phyloP scores from a whole-genome alignment of 2,329 filamentous ascomycete species.

The Ceratocystis diversiconidia region DNA sequence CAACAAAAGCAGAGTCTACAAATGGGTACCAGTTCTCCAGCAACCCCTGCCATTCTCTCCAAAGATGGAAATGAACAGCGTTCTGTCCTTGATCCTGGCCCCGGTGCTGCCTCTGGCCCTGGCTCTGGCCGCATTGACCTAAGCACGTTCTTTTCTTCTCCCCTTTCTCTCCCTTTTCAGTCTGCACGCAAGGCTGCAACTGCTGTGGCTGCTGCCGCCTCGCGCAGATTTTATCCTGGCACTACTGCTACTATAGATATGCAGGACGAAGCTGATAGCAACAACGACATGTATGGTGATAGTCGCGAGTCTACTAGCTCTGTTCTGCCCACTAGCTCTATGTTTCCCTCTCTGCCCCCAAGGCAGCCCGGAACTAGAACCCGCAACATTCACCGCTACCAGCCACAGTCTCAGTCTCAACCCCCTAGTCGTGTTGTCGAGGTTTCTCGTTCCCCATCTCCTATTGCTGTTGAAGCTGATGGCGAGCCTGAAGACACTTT shows the following conservation, averaged over 20 bases:
- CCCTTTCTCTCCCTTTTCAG: conserved; percentile 27
- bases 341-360: conserved; percentile 28
- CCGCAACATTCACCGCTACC: not conserved
- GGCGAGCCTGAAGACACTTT: conserved; percentile 8
- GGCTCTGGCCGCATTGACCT: conserved; percentile 30
- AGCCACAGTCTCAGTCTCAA: not conserved
- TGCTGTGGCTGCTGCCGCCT: conserved; percentile 14
- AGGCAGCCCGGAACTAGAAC: conserved; percentile 18
- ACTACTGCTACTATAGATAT: conserved; percentile 5
- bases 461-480: conserved; percentile 8
- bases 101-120: not conserved
- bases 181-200: conserved; percentile 18
- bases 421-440: not conserved
- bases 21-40: not conserved
- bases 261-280: conserved; percentile 8
- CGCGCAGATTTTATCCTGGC: conserved; percentile 10
- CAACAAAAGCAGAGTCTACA: not conserved
- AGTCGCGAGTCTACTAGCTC: not conserved
- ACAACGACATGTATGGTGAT: not conserved
- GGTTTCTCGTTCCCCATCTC: not conserved
- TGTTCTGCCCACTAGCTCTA: conserved; percentile 26
- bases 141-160: conserved; percentile 44
- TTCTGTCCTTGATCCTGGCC: not conserved
- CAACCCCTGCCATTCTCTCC: conserved; percentile 6
- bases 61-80: conserved; percentile 1